phyloP scores from a whole-genome alignment of 768 basidiomycete species.

The Rhodotorula kratochvilovae region DNA sequence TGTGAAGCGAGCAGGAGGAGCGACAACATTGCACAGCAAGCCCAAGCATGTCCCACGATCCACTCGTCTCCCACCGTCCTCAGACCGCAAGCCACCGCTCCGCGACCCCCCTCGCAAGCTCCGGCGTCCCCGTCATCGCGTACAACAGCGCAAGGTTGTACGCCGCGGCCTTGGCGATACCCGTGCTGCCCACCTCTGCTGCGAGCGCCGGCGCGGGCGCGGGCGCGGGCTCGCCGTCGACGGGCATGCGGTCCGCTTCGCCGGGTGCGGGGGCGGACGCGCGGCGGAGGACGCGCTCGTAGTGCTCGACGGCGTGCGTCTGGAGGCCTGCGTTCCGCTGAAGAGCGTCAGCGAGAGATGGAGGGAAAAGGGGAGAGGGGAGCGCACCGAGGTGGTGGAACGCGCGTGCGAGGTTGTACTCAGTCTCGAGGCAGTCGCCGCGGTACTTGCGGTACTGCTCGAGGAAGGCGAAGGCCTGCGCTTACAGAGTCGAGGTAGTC shows the following conservation, averaged over 20 bases:
- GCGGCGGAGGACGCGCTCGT: constrained; percentile 52
- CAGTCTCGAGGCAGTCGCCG: constrained; percentile 64
- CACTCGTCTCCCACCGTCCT: too few relatives aligned
- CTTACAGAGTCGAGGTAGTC: neutral
- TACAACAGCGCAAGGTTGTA: constrained; percentile 34
- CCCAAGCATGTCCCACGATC: too few relatives aligned
- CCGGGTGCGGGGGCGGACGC: neutral
- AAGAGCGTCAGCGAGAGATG: neutral
- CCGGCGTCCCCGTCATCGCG: neutral
- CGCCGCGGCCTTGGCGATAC: constrained; percentile 22
- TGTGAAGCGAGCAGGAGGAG: too few relatives aligned
- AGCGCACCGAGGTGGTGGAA: constrained; percentile 85
- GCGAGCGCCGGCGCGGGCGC: too few relatives aligned
- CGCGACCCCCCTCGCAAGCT: constrained; percentile 27
- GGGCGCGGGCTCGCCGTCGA: constrained; percentile 7
- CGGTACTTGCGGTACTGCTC: constrained; percentile 70
- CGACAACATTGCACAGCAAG: too few relatives aligned
- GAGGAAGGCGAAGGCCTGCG: constrained; percentile 78
- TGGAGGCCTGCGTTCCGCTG: constrained; percentile 60
- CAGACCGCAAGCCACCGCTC: constrained; percentile 34
- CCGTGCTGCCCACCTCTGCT: neutral
- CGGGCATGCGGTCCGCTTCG: neutral
- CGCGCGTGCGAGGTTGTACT: constrained; percentile 85
- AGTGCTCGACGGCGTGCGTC: constrained; percentile 77
- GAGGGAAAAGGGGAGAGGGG: neutral